These are phyloP conservation scores for Backusella tuberculispora DNA, from an alignment of 192 early-diverging fungal genomes.

Conservation along the genomic window DNA sequence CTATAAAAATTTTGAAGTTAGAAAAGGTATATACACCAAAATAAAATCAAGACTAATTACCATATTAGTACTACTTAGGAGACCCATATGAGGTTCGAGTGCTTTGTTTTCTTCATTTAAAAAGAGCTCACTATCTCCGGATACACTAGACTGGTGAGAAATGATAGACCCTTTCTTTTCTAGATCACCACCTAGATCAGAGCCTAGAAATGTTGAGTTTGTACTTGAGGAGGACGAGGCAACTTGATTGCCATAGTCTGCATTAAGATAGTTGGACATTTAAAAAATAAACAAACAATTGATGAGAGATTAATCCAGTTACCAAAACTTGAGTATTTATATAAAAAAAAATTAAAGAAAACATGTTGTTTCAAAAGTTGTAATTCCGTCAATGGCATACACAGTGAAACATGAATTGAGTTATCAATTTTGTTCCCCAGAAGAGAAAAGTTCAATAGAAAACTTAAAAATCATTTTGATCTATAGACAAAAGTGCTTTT, in stretches of 20 bases:
- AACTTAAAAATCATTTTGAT: background rate
- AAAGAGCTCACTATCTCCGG: too few relatives aligned
- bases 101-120: background rate
- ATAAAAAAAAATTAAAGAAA: background rate
- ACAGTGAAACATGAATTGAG: background rate
- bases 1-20: constrained; percentile 4
- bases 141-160: background rate
- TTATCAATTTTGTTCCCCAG: background rate
- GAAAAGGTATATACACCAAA: background rate
- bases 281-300: background rate
- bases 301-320: background rate
- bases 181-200: background rate
- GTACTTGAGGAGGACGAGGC: background rate
- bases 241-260: constrained; percentile 6
- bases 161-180: constrained; percentile 20
- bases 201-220: background rate
- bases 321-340: background rate
- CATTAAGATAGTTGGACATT: background rate
- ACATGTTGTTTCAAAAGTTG: background rate
- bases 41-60: constrained; percentile 18
- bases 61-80: constrained; percentile 37
- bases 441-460: background rate
- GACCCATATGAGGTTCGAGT: constrained; percentile 37
- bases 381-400: background rate
- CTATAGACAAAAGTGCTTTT: background rate